phyloP scores from a whole-genome alignment of 495 filamentous ascomycete genomes.

The Ramalina intermedia region DNA sequence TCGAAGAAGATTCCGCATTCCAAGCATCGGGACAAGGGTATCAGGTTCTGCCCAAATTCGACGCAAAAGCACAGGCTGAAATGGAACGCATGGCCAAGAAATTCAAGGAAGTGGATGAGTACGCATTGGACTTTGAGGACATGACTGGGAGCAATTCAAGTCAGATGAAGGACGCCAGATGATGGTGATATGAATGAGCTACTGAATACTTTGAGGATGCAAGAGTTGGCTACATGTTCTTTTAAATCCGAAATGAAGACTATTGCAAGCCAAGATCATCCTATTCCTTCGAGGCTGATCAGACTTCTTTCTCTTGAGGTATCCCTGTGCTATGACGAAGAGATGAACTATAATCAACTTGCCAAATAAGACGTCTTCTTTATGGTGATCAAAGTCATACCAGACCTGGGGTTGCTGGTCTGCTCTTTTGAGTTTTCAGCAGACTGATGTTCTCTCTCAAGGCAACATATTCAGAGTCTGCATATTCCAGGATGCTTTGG shows the following conservation, averaged over 20 bases:
- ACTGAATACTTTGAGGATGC: no score
- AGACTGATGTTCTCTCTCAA: constrained; percentile 78
- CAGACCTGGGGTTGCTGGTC: constrained; percentile 27
- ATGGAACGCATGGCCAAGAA: constrained; percentile 23
- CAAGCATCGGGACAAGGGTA: neutral
- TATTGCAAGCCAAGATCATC: no score
- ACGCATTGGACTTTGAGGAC: constrained; percentile 49
- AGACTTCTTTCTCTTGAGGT: no score
- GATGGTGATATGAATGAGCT: neutral
- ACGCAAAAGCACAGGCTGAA: constrained; percentile 9
- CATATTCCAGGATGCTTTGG: constrained; percentile 63
- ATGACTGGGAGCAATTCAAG: constrained; percentile 22
- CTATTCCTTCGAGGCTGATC: no score
- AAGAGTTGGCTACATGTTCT: no score
- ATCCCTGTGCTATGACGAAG: no score
- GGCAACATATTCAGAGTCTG: constrained; percentile 90
- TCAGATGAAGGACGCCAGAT: constrained; percentile 24
- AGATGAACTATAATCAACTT: no score
- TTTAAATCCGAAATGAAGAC: no score
- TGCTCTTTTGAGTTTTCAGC: constrained; percentile 30
- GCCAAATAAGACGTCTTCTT: no score
- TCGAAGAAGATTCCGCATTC: neutral
- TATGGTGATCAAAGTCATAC: no score
- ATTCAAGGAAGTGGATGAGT: constrained; percentile 46
- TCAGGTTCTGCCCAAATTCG: neutral